phyloP scores from a whole-genome alignment of 2,329 filamentous ascomycete genomes.

The Aspergillus sp. region DNA sequence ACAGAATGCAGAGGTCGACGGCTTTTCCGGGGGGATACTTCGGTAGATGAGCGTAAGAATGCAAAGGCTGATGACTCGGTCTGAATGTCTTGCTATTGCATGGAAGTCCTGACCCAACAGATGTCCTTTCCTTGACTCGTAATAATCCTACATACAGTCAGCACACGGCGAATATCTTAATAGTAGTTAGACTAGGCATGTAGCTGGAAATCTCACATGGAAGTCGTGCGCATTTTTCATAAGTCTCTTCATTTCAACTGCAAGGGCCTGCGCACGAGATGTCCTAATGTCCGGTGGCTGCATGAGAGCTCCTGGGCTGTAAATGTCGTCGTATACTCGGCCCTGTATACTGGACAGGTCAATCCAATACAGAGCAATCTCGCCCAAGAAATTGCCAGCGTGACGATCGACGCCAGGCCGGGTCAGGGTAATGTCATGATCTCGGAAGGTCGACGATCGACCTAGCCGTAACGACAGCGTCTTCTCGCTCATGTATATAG shows the following conservation, averaged over 20 bases:
- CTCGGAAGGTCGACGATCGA: not conserved
- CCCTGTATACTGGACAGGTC: conserved; percentile 14
- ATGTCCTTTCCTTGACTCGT: not conserved
- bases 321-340: conserved; percentile 14
- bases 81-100: not conserved
- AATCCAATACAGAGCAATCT: conserved; percentile 10
- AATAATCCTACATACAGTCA: not conserved
- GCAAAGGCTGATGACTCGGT: conserved; percentile 1
- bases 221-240: not conserved
- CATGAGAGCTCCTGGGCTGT: conserved; percentile 14
- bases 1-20: conserved; percentile 3
- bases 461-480: conserved; percentile 1
- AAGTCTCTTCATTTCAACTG: conserved; percentile 3
- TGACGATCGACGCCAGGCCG: not conserved
- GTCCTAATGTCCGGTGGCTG: conserved; percentile 12
- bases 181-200: not conserved
- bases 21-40: conserved; percentile 8
- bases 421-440: conserved; percentile 3
- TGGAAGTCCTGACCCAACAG: not conserved
- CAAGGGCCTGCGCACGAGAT: conserved; percentile 10
- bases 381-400: not conserved
- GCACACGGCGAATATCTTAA: not conserved
- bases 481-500: conserved; percentile 5
- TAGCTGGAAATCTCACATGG: not conserved
- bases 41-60: conserved; percentile 15